Percentiles rank a stretch among this genome's conserved stretches.
phyloP scores from a whole-genome alignment of 805 yeast genomes.

The Metschnikowia peoriensis region DNA sequence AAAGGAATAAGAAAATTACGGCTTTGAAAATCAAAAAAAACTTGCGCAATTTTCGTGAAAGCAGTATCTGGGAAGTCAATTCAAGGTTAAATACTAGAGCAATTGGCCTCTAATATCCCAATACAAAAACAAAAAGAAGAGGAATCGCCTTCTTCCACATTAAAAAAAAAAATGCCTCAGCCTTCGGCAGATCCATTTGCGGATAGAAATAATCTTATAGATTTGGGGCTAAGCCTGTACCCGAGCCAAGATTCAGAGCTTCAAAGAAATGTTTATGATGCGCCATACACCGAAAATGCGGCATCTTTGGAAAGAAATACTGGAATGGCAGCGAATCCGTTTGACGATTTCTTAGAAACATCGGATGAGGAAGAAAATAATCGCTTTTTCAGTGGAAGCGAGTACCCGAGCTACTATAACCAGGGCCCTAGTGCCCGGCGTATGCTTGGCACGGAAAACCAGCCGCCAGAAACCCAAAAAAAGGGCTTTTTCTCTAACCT shows the following conservation, averaged over 20 bases:
- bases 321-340: conserved; percentile 17
- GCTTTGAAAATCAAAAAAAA: background rate
- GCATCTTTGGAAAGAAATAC: background rate
- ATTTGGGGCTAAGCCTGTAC: conserved; percentile 26
- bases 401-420: conserved; percentile 9
- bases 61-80: too few relatives aligned
- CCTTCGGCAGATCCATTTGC: conserved; percentile 16
- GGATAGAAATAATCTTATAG: conserved; percentile 30
- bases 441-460: conserved; percentile 26
- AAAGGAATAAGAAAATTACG: too few relatives aligned
- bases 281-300: background rate
- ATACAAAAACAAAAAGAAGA: background rate
- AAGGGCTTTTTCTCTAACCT: conserved; percentile 25
- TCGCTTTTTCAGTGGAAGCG: conserved; percentile 6
- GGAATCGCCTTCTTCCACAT: background rate
- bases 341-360: conserved; percentile 34
- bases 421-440: conserved; percentile 23
- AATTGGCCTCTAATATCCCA: background rate
- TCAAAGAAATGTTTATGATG: background rate
- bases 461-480: conserved; percentile 15
- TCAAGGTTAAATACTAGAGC: too few relatives aligned
- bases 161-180: conserved; percentile 5
- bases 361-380: conserved; percentile 32
- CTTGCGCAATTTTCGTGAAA: too few relatives aligned
- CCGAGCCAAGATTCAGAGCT: conserved; percentile 8